Evolutionary conservation across 148 eudicot species (phyloP), one percentile per base, ranked within the genome.

Genomic region (Silene uniflora): DNA sequence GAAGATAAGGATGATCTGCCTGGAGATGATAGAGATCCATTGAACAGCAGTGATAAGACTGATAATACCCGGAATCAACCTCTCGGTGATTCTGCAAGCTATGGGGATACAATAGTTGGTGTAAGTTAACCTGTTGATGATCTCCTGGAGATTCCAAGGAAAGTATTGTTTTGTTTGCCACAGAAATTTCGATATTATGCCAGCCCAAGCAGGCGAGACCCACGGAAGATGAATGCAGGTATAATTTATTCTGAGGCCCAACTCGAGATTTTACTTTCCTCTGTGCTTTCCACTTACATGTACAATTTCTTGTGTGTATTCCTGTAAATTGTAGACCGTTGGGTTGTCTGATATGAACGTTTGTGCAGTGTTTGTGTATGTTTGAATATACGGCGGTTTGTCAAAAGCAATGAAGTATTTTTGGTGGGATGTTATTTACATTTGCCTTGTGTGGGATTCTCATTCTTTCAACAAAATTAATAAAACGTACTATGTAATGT

Each of bases 1-100:
- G 85, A 86, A 69, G 88, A 86, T 35, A 55, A 74, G n/a, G 88
- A 86, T 76, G 87, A 86, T 73, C 69, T 85, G 21, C 79, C 83
- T 16, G 81, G 73, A 49, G 92, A 87, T 56, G 85, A 84, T 11
- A 81, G 76, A 63, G 77, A 69, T 21, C 75, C 89, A 25, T 73
- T 83, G 54, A 69, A 69, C 66, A 59, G 64, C 12, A 77, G 44
- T 3, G 59, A 19, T 4, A 73, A 46, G 4, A 21, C 27, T 24
- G 66, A 65, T 4, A 18, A 49, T 6, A 18, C 44, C 42, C 68
- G 67, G 42, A 62, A 46, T 10, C 67, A 56, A n/a, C 47, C 21
- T 0, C 70, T 52, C 18, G 74, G 32, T 52, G 61, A 74, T 46
- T 54, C 73, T n/a, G 73, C 71, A 69, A 65, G 67, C 61, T 78